A percentile compares a stretch with the other conserved stretches of the same genome.
Conservation (phyloP, 306 rosid genomes). For the Vigna angularis region DNA sequence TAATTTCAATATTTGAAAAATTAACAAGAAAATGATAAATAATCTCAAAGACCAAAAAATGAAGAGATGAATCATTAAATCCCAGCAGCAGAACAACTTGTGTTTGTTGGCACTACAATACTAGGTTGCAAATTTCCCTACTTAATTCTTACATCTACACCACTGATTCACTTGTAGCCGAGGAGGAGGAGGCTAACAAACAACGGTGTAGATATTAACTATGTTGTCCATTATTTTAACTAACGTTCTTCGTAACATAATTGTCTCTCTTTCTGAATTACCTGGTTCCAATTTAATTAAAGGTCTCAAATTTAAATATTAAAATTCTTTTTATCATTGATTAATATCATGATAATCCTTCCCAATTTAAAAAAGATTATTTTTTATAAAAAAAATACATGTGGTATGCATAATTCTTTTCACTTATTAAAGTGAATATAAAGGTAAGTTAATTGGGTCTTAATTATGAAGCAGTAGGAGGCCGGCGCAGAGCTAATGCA, state of each 20-base stretch:
- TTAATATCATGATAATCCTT: too few species aligned
- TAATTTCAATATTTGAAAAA: too few species aligned
- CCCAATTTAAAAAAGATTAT: too few species aligned
- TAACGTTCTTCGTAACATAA: not conserved
- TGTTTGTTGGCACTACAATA: not conserved
- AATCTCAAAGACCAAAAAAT: not conserved
- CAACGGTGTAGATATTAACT: not conserved
- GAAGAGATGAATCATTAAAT: slow-evolving; percentile 1
- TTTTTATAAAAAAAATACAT: too few species aligned
- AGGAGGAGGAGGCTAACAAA: slow-evolving; percentile 10
- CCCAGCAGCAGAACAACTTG: not conserved
- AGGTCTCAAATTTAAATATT: too few species aligned
- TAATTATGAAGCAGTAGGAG: slow-evolving; percentile 24
- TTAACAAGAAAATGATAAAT: too few species aligned
- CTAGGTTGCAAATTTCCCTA: not conserved
- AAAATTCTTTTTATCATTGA: too few species aligned
- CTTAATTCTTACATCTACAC: not conserved
- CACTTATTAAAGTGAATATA: not conserved
- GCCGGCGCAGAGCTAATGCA: slow-evolving; percentile 39
- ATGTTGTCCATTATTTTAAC: not conserved
- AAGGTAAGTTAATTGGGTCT: slow-evolving; percentile 3
- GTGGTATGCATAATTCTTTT: too few species aligned
- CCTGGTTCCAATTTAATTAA: too few species aligned
- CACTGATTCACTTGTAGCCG: not conserved
- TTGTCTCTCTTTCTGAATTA: not conserved